Evolutionary conservation across 1,139 yeast species (phyloP).

Genomic region (Casaregolazyma lundiana): DNA sequence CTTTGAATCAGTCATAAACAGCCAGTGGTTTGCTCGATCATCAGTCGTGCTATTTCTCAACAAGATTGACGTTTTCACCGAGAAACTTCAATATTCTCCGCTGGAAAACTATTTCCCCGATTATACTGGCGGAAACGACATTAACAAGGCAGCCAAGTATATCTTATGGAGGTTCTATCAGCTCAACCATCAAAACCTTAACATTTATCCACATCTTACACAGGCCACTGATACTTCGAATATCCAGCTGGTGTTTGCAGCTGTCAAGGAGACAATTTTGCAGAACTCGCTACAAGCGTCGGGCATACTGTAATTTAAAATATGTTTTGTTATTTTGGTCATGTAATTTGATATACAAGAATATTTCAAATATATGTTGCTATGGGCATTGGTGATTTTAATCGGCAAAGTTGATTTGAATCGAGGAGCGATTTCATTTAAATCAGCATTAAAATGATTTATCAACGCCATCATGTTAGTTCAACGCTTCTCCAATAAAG

Average conservation of each 20-base stretch:
- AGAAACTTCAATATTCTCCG: conserved; percentile 77
- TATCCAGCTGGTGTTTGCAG: conserved; percentile 83
- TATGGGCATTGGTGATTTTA: background rate
- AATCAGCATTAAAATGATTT: background rate
- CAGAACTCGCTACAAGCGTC: conserved; percentile 82
- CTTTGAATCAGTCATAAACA: conserved; percentile 86
- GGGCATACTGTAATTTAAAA: conserved; percentile 50
- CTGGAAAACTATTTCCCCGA: conserved; percentile 82
- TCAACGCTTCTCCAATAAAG: background rate
- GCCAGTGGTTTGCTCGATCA: conserved; percentile 90
- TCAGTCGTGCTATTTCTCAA: conserved; percentile 81
- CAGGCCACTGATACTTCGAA: conserved; percentile 94
- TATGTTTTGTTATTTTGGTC: background rate
- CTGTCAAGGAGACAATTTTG: conserved; percentile 82
- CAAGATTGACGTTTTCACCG: conserved; percentile 85
- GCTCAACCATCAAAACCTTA: conserved; percentile 75
- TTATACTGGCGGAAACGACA: conserved; percentile 82
- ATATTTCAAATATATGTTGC: background rate
- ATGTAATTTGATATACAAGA: background rate
- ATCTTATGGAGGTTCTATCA: conserved; percentile 88
- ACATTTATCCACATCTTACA: conserved; percentile 84
- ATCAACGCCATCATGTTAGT: no score
- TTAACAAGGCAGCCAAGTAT: conserved; percentile 90
- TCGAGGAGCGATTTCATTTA: background rate
- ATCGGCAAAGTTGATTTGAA: background rate